Conservation (phyloP, 495 filamentous ascomycete species). For the Aspergillus funiculosus region DNA sequence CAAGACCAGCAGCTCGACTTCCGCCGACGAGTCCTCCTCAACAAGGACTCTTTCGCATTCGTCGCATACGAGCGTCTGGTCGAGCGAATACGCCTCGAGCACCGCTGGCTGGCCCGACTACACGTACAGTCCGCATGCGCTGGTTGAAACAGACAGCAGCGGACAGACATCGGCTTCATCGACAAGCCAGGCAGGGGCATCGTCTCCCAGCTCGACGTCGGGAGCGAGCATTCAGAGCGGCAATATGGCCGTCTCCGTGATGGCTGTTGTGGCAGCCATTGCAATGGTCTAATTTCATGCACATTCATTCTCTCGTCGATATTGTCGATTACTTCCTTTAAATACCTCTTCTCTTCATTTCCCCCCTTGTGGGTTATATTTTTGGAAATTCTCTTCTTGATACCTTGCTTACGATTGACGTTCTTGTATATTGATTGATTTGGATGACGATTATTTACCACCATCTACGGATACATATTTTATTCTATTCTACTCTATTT, state of each 20-base stretch:
- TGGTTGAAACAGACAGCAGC: constrained; percentile 23
- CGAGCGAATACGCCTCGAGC: constrained; percentile 16
- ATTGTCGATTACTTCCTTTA: background rate
- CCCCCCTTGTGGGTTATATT: constrained; percentile 14
- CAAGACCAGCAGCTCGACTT: constrained; percentile 14
- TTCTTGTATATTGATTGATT: constrained; percentile 18
- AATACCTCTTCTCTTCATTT: constrained; percentile 9
- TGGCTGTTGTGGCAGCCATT: constrained; percentile 7
- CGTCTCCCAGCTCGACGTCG: constrained; percentile 5
- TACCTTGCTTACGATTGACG: constrained; percentile 14
- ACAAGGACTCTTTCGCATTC: constrained; percentile 26
- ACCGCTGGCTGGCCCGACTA: constrained; percentile 24
- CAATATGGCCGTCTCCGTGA: constrained; percentile 5
- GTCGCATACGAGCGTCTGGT: constrained; percentile 23
- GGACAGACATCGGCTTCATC: background rate
- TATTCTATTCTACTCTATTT: constrained; percentile 2
- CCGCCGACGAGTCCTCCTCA: too few species aligned
- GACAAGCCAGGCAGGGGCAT: constrained; percentile 5
- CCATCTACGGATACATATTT: constrained; percentile 6
- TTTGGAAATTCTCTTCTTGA: constrained; percentile 17
- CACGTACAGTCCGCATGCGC: constrained; percentile 32
- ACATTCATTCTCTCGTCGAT: background rate
- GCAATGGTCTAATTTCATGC: constrained; percentile 6
- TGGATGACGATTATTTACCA: constrained; percentile 11
- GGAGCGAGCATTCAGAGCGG: constrained; percentile 9